Percentiles rank a stretch among this genome's conserved stretches.
Evolutionary conservation across 768 basidiomycete genomes (phyloP).

Genomic region (Sutorius australiensis): DNA sequence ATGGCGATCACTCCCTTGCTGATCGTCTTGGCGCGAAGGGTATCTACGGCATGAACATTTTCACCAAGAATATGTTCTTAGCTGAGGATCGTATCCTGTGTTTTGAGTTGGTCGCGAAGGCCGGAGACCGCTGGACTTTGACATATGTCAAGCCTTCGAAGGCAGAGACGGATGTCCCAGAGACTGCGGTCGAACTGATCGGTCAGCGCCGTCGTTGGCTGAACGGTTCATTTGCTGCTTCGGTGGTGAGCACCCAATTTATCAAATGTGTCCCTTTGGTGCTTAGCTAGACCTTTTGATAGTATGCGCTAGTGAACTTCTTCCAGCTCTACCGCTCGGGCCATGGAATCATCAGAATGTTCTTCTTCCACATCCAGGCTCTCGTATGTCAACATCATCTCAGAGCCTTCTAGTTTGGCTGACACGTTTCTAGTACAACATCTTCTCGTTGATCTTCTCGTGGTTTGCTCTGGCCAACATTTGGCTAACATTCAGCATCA

Average conservation of each 20-base stretch:
- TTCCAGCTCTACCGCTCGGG: slow-evolving; percentile 82
- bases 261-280: background rate
- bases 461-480: slow-evolving; percentile 93
- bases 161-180: slow-evolving; percentile 95
- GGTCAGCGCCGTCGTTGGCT: slow-evolving; percentile 95
- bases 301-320: slow-evolving; percentile 94
- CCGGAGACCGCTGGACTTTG: slow-evolving; percentile 81
- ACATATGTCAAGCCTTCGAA: slow-evolving; percentile 93
- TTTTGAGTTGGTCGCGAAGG: slow-evolving; percentile 95
- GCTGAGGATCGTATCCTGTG: slow-evolving; percentile 97
- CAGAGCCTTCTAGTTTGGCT: background rate
- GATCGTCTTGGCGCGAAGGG: slow-evolving; percentile 91
- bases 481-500: slow-evolving; percentile 95
- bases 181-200: slow-evolving; percentile 87
- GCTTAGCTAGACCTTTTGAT: slow-evolving; percentile 5
- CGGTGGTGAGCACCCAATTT: slow-evolving; percentile 55
- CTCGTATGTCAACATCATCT: slow-evolving; percentile 49
- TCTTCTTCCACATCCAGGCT: slow-evolving; percentile 94
- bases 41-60: slow-evolving; percentile 95
- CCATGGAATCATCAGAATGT: slow-evolving; percentile 88
- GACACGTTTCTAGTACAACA: slow-evolving; percentile 59
- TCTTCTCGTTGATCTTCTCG: slow-evolving; percentile 80
- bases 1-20: slow-evolving; percentile 85
- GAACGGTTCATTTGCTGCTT: slow-evolving; percentile 94
- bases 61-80: slow-evolving; percentile 90